Conservation (phyloP, 106 monocot genomes). For the Triglochin maritima region DNA sequence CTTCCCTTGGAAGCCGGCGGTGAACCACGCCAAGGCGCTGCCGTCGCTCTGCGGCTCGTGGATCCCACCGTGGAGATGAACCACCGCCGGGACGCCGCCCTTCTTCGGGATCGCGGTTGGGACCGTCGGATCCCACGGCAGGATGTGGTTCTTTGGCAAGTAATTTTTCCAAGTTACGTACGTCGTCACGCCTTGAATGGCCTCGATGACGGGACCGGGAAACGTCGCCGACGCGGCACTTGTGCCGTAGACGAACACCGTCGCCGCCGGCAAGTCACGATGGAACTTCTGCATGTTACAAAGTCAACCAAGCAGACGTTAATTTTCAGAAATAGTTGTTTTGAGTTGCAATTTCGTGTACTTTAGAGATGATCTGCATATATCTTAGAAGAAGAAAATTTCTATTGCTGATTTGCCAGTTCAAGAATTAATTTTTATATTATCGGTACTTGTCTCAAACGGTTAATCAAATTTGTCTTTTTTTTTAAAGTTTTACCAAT, state of each 20-base stretch:
- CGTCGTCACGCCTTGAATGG: constrained; percentile 2
- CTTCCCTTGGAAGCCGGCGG: constrained; percentile 4
- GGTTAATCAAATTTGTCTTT: no score
- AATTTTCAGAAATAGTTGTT: no score
- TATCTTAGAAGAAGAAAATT: no score
- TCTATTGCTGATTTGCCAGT: no score
- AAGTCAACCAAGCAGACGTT: no score
- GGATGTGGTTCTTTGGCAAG: constrained; percentile 15
- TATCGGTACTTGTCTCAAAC: no score
- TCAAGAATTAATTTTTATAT: no score
- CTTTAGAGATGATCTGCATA: no score
- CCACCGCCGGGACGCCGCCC: constrained; percentile 19
- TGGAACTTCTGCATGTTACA: constrained; percentile 12
- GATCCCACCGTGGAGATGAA: constrained; percentile 21
- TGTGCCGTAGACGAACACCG: constrained; percentile 21
- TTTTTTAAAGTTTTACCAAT: no score
- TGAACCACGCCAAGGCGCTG: constrained; percentile 20
- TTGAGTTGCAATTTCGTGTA: no score
- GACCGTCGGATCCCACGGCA: constrained; percentile 20
- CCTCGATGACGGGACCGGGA: constrained; percentile 24
- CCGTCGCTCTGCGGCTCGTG: constrained; percentile 13
- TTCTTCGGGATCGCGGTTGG: constrained; percentile 7
- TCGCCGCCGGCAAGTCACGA: constrained; percentile 13
- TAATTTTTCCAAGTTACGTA: constrained; percentile 15
- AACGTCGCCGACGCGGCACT: constrained; percentile 7